Percentiles rank a stretch among this genome's conserved stretches.
Conservation (phyloP, 2,329 filamentous ascomycete species). For the Botrytis cinerea region DNA sequence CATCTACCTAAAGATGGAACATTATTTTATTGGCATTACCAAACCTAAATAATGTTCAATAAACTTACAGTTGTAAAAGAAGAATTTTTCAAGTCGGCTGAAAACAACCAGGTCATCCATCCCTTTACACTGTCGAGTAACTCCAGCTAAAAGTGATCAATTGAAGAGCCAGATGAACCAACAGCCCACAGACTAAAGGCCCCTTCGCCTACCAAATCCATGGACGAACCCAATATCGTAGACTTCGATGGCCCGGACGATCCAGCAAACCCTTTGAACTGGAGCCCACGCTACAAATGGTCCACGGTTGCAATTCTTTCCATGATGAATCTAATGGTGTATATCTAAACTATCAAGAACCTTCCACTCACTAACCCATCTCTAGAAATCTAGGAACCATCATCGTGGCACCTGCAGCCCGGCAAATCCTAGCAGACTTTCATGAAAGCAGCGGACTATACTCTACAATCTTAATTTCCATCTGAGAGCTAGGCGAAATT, state of each 20-base stretch:
- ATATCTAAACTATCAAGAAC: neutral
- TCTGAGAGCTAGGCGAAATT: neutral
- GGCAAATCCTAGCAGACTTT: neutral
- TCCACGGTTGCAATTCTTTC: neutral
- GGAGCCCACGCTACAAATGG: slow-evolving; percentile 15
- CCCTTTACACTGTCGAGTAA: neutral
- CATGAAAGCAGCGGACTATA: neutral
- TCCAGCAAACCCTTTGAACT: slow-evolving; percentile 29
- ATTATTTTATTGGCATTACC: neutral
- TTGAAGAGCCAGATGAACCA: too few species aligned
- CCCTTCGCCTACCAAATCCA: neutral
- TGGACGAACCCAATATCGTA: neutral
- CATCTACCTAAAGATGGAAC: neutral
- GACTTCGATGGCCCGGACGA: slow-evolving; percentile 27
- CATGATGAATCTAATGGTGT: neutral
- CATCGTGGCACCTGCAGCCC: neutral
- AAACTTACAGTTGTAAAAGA: neutral
- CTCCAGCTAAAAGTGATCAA: too few species aligned
- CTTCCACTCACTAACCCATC: neutral
- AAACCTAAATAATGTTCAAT: neutral
- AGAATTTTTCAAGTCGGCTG: neutral
- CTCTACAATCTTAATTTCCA: neutral
- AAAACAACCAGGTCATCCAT: neutral
- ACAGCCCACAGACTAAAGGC: too few species aligned
- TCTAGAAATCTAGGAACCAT: neutral